Conservation (phyloP, 2,329 filamentous ascomycete genomes). For the Ascomycota sp. region DNA sequence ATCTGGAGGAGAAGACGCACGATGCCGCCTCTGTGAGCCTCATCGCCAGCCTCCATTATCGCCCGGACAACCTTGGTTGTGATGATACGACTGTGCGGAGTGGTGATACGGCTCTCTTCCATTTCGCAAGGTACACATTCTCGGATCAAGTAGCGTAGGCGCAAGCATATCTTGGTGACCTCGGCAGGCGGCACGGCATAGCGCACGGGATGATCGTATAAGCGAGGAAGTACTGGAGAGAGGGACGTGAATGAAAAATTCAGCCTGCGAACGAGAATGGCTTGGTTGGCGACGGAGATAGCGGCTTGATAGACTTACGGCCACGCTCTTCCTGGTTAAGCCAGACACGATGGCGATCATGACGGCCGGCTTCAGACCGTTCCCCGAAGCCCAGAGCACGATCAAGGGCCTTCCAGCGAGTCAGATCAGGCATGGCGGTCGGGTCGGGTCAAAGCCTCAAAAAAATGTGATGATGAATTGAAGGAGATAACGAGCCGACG, state of each 20-base stretch:
- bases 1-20: slow-evolving; percentile 10
- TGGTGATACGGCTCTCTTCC: slow-evolving; percentile 52
- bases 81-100: slow-evolving; percentile 69
- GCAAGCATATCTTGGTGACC: slow-evolving; percentile 77
- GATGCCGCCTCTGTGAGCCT: slow-evolving; percentile 57
- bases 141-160: slow-evolving; percentile 78
- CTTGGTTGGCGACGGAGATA: background rate
- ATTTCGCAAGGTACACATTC: slow-evolving; percentile 81
- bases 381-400: slow-evolving; percentile 8
- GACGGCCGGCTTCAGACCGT: slow-evolving; percentile 5
- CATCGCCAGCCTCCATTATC: slow-evolving; percentile 61
- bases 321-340: slow-evolving; percentile 23
- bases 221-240: slow-evolving; percentile 40
- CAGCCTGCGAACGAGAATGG: background rate
- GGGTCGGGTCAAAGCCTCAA: too few species aligned
- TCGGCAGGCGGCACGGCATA: slow-evolving; percentile 55
- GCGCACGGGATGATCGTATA: slow-evolving; percentile 34
- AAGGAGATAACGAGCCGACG: too few species aligned
- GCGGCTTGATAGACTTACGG: slow-evolving; percentile 16
- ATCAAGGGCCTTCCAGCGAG: slow-evolving; percentile 12
- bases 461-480: too few species aligned
- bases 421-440: slow-evolving; percentile 4
- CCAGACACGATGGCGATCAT: slow-evolving; percentile 11
- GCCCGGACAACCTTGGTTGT: slow-evolving; percentile 61
- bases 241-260: background rate